Percentiles rank a stretch among this genome's conserved stretches.
phyloP scores from a whole-genome alignment of 768 basidiomycete species.

The Podaxis sp. region DNA sequence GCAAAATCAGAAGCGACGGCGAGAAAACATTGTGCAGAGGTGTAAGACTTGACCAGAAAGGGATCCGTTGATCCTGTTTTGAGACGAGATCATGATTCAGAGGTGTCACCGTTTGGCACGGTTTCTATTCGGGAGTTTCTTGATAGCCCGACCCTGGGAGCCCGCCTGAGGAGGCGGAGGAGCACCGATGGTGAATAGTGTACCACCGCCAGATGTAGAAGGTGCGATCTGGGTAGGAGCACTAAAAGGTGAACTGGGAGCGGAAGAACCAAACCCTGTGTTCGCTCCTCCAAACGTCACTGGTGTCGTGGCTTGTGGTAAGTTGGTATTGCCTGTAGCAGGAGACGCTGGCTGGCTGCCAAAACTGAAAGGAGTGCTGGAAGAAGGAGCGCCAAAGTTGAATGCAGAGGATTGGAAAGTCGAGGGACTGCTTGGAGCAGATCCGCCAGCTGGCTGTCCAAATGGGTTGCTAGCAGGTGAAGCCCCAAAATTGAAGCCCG shows the following conservation, averaged over 20 bases:
- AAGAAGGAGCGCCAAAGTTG: slow-evolving; percentile 40
- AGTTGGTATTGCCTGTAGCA: slow-evolving; percentile 35
- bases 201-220: slow-evolving; percentile 35
- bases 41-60: not conserved
- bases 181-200: slow-evolving; percentile 61
- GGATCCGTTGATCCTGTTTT: not conserved
- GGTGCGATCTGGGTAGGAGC: slow-evolving; percentile 33
- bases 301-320: slow-evolving; percentile 36
- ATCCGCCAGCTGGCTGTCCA: slow-evolving; percentile 37
- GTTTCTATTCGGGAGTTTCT: slow-evolving; percentile 51
- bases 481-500: slow-evolving; percentile 40
- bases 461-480: slow-evolving; percentile 38
- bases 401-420: slow-evolving; percentile 51
- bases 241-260: slow-evolving; percentile 46
- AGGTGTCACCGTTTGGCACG: slow-evolving; percentile 34
- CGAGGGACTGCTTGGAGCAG: slow-evolving; percentile 58
- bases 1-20: slow-evolving; percentile 7
- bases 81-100: not conserved
- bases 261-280: slow-evolving; percentile 33
- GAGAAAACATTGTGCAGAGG: not conserved
- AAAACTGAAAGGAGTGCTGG: slow-evolving; percentile 46
- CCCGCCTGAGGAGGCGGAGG: slow-evolving; percentile 38
- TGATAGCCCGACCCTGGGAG: slow-evolving; percentile 38
- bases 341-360: slow-evolving; percentile 62
- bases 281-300: slow-evolving; percentile 39